Conservation (phyloP, 2,329 filamentous ascomycete species). For the Drechslerella stenobrocha region DNA sequence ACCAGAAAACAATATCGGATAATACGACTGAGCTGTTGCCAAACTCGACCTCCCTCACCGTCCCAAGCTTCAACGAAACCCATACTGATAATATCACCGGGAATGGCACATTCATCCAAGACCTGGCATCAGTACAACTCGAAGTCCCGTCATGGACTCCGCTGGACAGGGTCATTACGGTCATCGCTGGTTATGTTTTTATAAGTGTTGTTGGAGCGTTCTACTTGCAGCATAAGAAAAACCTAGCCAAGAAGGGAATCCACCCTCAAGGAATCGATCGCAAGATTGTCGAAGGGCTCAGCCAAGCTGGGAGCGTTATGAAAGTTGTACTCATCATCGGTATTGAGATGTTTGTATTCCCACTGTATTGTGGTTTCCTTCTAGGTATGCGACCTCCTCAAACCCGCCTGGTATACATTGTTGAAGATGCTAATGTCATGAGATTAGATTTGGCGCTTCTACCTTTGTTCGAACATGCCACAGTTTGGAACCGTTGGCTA, state of each 20-base stretch:
- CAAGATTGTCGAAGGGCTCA: slow-evolving; percentile 75
- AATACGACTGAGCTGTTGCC: slow-evolving; percentile 10
- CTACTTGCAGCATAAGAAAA: slow-evolving; percentile 72
- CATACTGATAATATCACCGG: too few species aligned
- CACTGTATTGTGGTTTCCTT: slow-evolving; percentile 88
- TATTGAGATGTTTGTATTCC: slow-evolving; percentile 98
- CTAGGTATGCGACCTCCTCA: slow-evolving; percentile 58
- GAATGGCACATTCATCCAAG: slow-evolving; percentile 31
- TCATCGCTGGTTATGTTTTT: slow-evolving; percentile 77
- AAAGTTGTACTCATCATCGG: slow-evolving; percentile 98
- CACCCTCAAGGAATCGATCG: slow-evolving; percentile 68
- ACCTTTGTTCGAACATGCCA: slow-evolving; percentile 82
- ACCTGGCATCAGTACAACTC: slow-evolving; percentile 1
- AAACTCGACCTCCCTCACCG: slow-evolving; percentile 6
- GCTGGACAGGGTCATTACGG: slow-evolving; percentile 68
- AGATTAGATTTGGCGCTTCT: slow-evolving; percentile 73
- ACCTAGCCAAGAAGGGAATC: slow-evolving; percentile 56
- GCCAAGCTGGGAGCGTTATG: slow-evolving; percentile 93
- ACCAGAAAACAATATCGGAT: slow-evolving; percentile 7
- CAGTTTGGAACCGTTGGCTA: slow-evolving; percentile 72
- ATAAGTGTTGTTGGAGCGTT: slow-evolving; percentile 73
- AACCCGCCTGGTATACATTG: not conserved
- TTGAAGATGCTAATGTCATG: slow-evolving; percentile 15
- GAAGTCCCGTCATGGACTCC: slow-evolving; percentile 56
- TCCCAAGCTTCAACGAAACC: slow-evolving; percentile 15